Evolutionary conservation across 2,329 filamentous ascomycete species (phyloP).

Genomic region (Ilyonectria mors-panacis): DNA sequence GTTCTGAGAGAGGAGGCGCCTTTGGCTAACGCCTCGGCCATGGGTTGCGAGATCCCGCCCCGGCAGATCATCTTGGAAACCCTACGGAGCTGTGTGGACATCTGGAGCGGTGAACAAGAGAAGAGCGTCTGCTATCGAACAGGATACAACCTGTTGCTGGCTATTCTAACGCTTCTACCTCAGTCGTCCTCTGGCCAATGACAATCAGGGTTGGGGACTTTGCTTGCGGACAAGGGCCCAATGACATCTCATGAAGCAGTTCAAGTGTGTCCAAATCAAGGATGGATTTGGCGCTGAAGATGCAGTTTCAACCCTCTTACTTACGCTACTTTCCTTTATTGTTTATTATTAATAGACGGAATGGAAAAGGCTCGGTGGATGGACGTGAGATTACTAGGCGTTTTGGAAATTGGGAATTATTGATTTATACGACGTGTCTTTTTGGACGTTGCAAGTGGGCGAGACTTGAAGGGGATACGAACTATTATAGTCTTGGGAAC

Average conservation of each 20-base stretch:
- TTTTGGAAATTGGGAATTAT: constrained; percentile 8
- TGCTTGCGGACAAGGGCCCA: neutral
- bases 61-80: constrained; percentile 55
- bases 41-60: constrained; percentile 51
- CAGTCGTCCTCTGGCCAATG: constrained; percentile 7
- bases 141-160: constrained; percentile 51
- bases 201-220: neutral
- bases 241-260: neutral
- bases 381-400: constrained; percentile 13
- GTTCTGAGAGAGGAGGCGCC: constrained; percentile 54
- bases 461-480: neutral
- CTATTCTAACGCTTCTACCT: constrained; percentile 48
- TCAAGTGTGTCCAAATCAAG: neutral
- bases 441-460: neutral
- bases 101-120: constrained; percentile 54
- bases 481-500: neutral
- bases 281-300: constrained; percentile 7
- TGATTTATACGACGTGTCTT: constrained; percentile 4
- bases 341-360: constrained; percentile 8
- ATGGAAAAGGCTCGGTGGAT: constrained; percentile 6
- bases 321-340: neutral
- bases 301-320: neutral
- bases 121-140: constrained; percentile 55
- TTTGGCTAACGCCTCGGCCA: constrained; percentile 46
- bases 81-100: constrained; percentile 52